Conservation (phyloP, 2,329 filamentous ascomycete genomes). For the Beauveria pseudobassiana region DNA sequence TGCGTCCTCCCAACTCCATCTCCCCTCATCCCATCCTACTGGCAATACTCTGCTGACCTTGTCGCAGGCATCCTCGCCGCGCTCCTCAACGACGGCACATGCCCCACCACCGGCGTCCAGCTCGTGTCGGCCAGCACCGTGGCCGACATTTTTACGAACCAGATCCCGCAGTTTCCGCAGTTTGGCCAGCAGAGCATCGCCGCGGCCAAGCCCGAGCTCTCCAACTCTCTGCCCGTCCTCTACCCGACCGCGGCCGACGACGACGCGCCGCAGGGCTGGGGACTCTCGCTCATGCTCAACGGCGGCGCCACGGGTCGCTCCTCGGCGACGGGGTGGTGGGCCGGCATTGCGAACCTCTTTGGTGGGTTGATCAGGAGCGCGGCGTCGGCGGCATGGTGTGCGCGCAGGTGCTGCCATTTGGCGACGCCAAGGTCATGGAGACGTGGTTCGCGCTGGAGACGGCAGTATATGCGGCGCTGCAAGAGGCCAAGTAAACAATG, state of each 20-base stretch:
- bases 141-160: conserved; percentile 58
- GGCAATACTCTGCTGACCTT: conserved; percentile 3
- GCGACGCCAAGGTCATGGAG: conserved; percentile 31
- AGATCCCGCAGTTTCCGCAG: conserved; percentile 47
- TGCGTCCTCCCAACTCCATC: conserved; percentile 23
- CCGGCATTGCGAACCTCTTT: conserved; percentile 53
- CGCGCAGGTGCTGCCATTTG: conserved; percentile 44
- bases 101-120: conserved; percentile 43
- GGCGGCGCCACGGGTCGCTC: conserved; percentile 45
- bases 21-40: not conserved
- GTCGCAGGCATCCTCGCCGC: conserved; percentile 48
- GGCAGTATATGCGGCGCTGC: conserved; percentile 26
- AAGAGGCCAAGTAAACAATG: not conserved
- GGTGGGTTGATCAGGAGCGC: conserved; percentile 55
- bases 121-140: conserved; percentile 52
- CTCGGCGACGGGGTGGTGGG: conserved; percentile 45
- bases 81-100: conserved; percentile 57
- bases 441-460: conserved; percentile 34
- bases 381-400: conserved; percentile 47
- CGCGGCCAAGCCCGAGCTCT: conserved; percentile 40
- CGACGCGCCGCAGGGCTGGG: conserved; percentile 56
- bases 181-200: conserved; percentile 38
- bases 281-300: conserved; percentile 50
- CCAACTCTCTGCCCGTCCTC: conserved; percentile 40
- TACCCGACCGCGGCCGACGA: conserved; percentile 31